Evolutionary conservation across 345 rosid genomes (phyloP).

Genomic region (Sisymbrium irio): DNA sequence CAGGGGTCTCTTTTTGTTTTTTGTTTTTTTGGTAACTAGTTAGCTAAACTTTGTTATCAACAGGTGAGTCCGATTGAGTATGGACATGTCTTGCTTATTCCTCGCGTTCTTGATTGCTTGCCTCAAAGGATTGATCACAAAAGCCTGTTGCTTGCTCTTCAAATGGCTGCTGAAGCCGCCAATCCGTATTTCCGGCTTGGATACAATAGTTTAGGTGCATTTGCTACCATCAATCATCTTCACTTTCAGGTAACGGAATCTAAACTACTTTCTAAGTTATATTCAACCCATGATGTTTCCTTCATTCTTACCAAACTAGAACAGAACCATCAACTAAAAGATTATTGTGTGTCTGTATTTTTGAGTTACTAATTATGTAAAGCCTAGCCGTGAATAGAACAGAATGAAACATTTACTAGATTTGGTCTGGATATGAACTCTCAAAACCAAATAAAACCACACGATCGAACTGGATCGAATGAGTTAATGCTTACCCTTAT

Average conservation of each 20-base stretch:
- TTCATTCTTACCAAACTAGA: neutral
- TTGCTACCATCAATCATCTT: conserved; percentile 97
- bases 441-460: neutral
- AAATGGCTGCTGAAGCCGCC: conserved; percentile 82
- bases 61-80: conserved; percentile 99
- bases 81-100: conserved; percentile 91
- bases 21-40: neutral
- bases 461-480: neutral
- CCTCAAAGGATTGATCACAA: conserved; percentile 93
- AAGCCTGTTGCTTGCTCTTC: conserved; percentile 77
- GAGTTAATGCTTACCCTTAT: neutral
- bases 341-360: neutral
- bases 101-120: conserved; percentile 76
- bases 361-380: neutral
- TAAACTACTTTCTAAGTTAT: neutral
- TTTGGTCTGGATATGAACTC: neutral
- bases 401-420: neutral
- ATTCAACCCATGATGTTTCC: neutral
- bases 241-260: conserved; percentile 75
- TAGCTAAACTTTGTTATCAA: neutral
- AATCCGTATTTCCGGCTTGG: conserved; percentile 86
- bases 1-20: neutral
- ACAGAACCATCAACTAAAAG: neutral
- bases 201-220: conserved; percentile 96
- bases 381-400: neutral